Conservation (phyloP, 306 rosid species). For the Cucumis sativus region DNA sequence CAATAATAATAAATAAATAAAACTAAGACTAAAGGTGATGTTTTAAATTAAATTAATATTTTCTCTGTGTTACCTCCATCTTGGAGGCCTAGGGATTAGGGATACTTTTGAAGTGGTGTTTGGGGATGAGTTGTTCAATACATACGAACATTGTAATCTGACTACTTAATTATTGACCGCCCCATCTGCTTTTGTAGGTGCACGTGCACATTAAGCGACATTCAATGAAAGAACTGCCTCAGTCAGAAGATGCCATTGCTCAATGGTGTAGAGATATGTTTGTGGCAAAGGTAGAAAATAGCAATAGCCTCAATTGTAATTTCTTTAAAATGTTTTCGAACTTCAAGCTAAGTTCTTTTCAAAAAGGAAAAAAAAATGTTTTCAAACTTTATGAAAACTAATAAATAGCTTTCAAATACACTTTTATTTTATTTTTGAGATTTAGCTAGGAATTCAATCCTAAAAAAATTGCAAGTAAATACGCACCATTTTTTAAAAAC, state of each 20-base stretch:
- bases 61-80: not conserved
- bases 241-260: constrained; percentile 78
- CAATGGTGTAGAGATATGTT: constrained; percentile 93
- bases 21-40: not conserved
- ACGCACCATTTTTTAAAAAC: not conserved
- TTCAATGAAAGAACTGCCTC: constrained; percentile 72
- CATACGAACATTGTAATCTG: not conserved
- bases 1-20: no score
- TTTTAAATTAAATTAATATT: not conserved
- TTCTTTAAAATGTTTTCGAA: not conserved
- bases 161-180: not conserved
- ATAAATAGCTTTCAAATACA: not conserved
- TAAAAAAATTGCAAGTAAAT: not conserved
- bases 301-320: not conserved
- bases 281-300: constrained; percentile 48
- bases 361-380: no score
- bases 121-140: not conserved
- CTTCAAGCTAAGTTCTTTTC: not conserved
- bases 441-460: not conserved
- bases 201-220: constrained; percentile 90
- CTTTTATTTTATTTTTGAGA: not conserved
- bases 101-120: not conserved
- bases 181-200: constrained; percentile 30
- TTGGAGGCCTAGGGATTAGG: not conserved
- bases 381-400: not conserved